These are phyloP conservation scores for Bipolaris cookei DNA, from an alignment of 2,329 filamentous ascomycete species.

Conservation along the genomic window DNA sequence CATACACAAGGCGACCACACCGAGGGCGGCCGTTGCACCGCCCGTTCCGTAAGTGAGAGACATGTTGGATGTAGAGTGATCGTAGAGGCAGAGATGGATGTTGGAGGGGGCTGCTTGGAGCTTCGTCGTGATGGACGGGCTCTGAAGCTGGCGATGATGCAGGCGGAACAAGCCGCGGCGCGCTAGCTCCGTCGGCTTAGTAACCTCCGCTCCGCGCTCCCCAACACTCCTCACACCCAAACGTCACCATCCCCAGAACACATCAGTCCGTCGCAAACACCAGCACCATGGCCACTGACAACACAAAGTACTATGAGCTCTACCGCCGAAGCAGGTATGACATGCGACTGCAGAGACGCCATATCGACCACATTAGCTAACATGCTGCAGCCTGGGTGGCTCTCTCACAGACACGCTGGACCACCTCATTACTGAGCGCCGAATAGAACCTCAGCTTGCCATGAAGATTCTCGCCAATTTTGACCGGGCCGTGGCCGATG, in stretches of 20 bases:
- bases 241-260: constrained; percentile 17
- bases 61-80: constrained; percentile 59
- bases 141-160: constrained; percentile 37
- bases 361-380: constrained; percentile 32
- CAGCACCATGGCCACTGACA: constrained; percentile 48
- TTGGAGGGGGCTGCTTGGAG: constrained; percentile 34
- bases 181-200: constrained; percentile 20
- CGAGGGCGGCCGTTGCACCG: constrained; percentile 70
- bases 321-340: constrained; percentile 96
- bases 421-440: constrained; percentile 90
- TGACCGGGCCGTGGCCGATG: constrained; percentile 89
- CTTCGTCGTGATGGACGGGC: constrained; percentile 33
- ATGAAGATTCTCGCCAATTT: constrained; percentile 99
- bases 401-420: constrained; percentile 96
- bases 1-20: constrained; percentile 81
- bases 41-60: constrained; percentile 74
- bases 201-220: constrained; percentile 9
- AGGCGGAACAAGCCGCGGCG: constrained; percentile 35
- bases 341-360: constrained; percentile 15
- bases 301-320: constrained; percentile 81
- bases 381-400: constrained; percentile 76
- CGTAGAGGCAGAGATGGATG: constrained; percentile 31
- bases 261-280: constrained; percentile 18
- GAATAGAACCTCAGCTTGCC: constrained; percentile 95
- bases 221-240: constrained; percentile 6